Base-by-base conservation (phyloP, 1,284 basidiomycete species). In the Sporisorium scitamineum region DNA sequence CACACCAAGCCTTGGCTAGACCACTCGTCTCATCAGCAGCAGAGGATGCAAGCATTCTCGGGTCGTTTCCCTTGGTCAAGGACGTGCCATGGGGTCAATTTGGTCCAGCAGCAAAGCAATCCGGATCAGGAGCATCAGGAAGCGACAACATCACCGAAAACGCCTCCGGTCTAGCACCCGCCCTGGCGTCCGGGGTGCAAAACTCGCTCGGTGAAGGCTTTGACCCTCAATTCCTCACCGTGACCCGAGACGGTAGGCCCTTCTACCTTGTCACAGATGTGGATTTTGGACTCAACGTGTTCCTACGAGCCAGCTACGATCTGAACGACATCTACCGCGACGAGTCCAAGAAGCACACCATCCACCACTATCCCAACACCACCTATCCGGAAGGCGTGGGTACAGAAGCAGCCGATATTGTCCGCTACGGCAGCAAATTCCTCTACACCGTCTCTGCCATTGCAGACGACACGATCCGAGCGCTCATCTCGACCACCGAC, bases 71-170 rank as follows among this genome's bases (percentile, higher is more conserved):
- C 5, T 54, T 44, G 4, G 41, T 41, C 34, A 51, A 56, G n/a
- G 70, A 72, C 44, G 47, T 62, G 13, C 63, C 70, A 0, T 72
- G 44, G 32, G 63, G 63, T 9, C 63, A 66, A 5, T 72, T 72
- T 16, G 60, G 64, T 24, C 70, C 70, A 10, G 70, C 70, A 20
- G 41, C 52, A 4, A 61, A 26, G 9, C 47, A 63, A 18, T 26
- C 26, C 9, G 63, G 62, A 1, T 57, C 69, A 6, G 54, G 51
- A 16, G 58, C 64, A 13, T 53, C 70, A 3, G 64, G 70, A 48
- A 67, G 70, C 64, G 70, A 72, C 50, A 63, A 53, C 45, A 72
- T 72, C 60, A 63, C 53, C n/a, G 70, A 68, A 20, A 58, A 73
- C 24, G 50, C 65, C 10, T 57, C 70, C 16, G 70, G 70, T 39